Evolutionary conservation across 768 basidiomycete species (phyloP), one percentile per base, ranked within the genome.

Genomic region (Leccinum imitatum): DNA sequence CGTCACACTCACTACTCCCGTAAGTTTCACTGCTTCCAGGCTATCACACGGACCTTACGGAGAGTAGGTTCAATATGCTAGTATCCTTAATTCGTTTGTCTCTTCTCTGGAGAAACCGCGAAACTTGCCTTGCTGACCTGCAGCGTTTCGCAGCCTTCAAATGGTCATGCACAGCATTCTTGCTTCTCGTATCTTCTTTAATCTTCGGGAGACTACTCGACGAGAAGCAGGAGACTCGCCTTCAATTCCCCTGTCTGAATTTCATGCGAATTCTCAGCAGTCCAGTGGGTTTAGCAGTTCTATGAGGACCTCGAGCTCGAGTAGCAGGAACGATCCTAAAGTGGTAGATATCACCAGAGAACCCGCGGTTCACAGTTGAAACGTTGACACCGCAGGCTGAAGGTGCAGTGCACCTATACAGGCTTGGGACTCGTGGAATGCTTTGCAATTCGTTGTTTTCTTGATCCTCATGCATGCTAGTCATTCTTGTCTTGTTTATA

Each of bases 131-230:
- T 37, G 21, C 59, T 63, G 47, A 63, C 21, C 1, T 44, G 19
- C 13, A 23, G 6, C 50, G 30, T 44, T 35, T 44, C 13, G 8
- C 13, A 69, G 67, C 39, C 65, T 61, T 35, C 67, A 69, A 33
- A 35, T 69, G 52, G 68, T 59, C 23, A 57, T 60, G 54, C 67
- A 69, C 25, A 69, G 68, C 19, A 61, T 69, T 31, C 67, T 69
- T 56, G 59, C 67, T 6, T 69, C 67, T n/a, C 67, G 67, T 3
- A 61, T 68, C 35, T 67, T 68, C 50, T 68, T 68, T 27, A 66
- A 68, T 53, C 67, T 68, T 30, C 63, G 58, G 52, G 62, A 68
- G 53, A 66, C 67, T 8, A 33, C 21, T 15, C 65, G n/a, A 50
- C 48, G 13, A 56, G 60, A 60, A 48, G 35, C 61, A 51, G 2